Percentiles rank a stretch among this genome's conserved stretches.
Conservation (phyloP, 208 protist species). For the Tritrichomonas foetus region DNA sequence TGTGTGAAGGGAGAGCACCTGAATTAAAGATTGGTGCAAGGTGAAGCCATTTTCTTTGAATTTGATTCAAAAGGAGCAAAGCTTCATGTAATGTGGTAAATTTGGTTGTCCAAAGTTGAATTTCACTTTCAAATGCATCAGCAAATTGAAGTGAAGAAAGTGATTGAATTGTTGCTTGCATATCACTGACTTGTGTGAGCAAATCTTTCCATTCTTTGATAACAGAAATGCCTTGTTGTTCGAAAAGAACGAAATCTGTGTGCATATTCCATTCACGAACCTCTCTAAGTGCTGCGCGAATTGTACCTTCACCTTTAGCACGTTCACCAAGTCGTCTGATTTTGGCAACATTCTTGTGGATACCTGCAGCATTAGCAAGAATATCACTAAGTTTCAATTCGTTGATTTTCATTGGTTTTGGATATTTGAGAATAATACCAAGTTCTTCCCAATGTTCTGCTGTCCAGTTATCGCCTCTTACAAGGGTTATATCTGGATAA, state of each 20-base stretch:
- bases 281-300: constrained; percentile 85
- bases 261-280: constrained; percentile 75
- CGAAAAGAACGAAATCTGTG: constrained; percentile 65
- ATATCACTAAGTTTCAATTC: not conserved
- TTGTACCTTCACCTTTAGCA: constrained; percentile 84
- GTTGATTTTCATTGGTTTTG: constrained; percentile 31
- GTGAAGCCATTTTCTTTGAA: constrained; percentile 96
- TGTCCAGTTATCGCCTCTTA: constrained; percentile 1
- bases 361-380: not conserved
- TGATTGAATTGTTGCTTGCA: constrained; percentile 82
- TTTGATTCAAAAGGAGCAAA: constrained; percentile 79
- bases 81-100: constrained; percentile 78
- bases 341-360: not conserved
- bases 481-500: not conserved
- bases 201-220: constrained; percentile 92
- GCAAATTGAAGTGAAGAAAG: constrained; percentile 91
- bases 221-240: constrained; percentile 66
- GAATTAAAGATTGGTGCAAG: constrained; percentile 93
- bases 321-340: constrained; percentile 80
- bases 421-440: not conserved
- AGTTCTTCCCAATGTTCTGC: constrained; percentile 24
- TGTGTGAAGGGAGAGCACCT: constrained; percentile 87
- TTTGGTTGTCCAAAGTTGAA: constrained; percentile 76
- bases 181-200: constrained; percentile 82
- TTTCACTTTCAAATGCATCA: constrained; percentile 75